A percentile compares a stretch with the other conserved stretches of the same genome.
These are phyloP conservation scores for Fusarium phyllophilum DNA, from an alignment of 2,329 filamentous ascomycete species.

Conservation along the genomic window DNA sequence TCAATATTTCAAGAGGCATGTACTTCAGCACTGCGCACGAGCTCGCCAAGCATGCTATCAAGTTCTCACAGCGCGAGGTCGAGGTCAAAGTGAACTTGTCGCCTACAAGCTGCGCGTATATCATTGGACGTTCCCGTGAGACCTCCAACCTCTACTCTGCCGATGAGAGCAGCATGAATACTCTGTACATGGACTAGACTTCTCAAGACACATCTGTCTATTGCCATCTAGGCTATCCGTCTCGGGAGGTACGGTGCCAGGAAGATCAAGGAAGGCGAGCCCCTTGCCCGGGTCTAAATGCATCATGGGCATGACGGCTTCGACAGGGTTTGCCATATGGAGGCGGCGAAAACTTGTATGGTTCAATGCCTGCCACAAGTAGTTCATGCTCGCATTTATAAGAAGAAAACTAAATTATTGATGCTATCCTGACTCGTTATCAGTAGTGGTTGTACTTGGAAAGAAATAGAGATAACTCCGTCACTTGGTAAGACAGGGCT, in stretches of 20 bases:
- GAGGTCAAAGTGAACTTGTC: conserved; percentile 43
- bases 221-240: conserved; percentile 53
- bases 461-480: too few species aligned
- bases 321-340: too few species aligned
- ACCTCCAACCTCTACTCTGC: conserved; percentile 62
- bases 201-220: conserved; percentile 75
- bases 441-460: not conserved
- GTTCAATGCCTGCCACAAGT: not conserved
- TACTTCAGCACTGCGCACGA: conserved; percentile 63
- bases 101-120: conserved; percentile 58
- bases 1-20: conserved; percentile 43
- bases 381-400: not conserved
- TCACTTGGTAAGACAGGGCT: not conserved
- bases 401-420: not conserved
- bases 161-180: conserved; percentile 60
- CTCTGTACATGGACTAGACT: conserved; percentile 68
- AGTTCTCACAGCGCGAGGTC: conserved; percentile 65
- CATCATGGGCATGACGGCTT: too few species aligned
- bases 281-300: conserved; percentile 43
- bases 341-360: not conserved
- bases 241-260: conserved; percentile 59
- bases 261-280: conserved; percentile 52
- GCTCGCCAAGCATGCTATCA: conserved; percentile 70
- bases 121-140: conserved; percentile 57
- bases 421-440: not conserved